phyloP scores from a whole-genome alignment of 192 early-diverging fungal species.

The Coemansia sp. region DNA sequence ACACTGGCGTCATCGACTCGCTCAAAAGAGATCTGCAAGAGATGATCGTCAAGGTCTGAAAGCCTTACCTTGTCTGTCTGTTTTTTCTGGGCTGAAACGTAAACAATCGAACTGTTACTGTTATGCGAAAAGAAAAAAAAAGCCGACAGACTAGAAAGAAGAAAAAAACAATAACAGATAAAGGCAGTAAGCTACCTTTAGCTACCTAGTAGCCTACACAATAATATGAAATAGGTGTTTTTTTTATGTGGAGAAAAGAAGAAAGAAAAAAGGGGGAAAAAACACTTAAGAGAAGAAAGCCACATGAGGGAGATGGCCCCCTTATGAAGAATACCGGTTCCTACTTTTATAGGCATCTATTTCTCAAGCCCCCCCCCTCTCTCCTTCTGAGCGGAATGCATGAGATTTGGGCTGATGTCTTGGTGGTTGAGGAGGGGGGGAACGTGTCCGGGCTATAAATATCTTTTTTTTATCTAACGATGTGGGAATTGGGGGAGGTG shows the following conservation, averaged over 20 bases:
- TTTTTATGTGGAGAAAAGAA: neutral
- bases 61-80: too few relatives aligned
- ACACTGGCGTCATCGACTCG: neutral
- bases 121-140: too few relatives aligned
- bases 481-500: neutral
- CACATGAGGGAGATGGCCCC: too few relatives aligned
- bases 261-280: too few relatives aligned
- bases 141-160: neutral
- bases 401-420: too few relatives aligned
- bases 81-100: too few relatives aligned
- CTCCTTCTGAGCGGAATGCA: neutral
- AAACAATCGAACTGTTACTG: too few relatives aligned
- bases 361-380: neutral
- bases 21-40: neutral
- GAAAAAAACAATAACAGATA: neutral
- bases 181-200: neutral
- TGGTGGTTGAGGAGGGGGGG: too few relatives aligned
- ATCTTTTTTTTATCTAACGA: neutral
- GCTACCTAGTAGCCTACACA: neutral
- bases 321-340: too few relatives aligned
- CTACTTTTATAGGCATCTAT: too few relatives aligned
- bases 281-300: too few relatives aligned
- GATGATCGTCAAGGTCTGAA: too few relatives aligned
- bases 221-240: neutral
- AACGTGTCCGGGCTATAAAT: slow-evolving; percentile 2